Base-by-base conservation (phyloP, 192 early-diverging fungal genomes). In the Spizellomyces sp. region DNA sequence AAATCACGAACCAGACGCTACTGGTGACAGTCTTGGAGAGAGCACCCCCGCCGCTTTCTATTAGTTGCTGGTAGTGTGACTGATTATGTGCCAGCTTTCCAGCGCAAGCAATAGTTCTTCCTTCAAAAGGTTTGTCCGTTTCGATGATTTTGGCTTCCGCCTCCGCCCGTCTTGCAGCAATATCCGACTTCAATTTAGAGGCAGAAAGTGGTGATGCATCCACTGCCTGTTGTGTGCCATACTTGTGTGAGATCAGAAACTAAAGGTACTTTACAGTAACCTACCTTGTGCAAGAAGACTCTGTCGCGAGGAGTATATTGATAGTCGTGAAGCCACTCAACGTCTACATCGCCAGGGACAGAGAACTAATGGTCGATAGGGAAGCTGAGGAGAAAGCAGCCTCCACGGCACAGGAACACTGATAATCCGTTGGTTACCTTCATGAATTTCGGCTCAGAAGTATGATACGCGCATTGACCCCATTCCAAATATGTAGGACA, bases 401-500 rank as follows among this genome's bases (percentile, higher is more conserved):
- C 41, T 7, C 62, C 8, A 27, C 62, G 4, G 9, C 8, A 0
- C 2, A 41, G 43, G 27, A 22, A 17, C 22, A 41, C 4, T 48
- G 21, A 10, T 36, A 36, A 36, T 36, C 27, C 27, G 27, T 36
- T 36, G 27, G 27, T 42, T 61, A 70, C 68, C 68, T 27, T 48
- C 10, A 9, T 17, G 42, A 72, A 72, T 45, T 55, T 48, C 12
- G 70, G 70, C 27, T 48, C 10, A 27, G 7, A 42, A 10, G 62
- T 64, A 1, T 61, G 44, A 44, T 63, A 72, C 5, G 56, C 45
- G 52, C 70, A 72, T 19, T 48, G 61, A 12, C 62, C 63, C 70
- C 70, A 72, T n/a, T 65, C 62, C 42, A 41, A 17, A 9, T 64
- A 45, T 10, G 62, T 22, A 17, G 70, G 61, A 56, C 70, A 72